Percentiles rank a stretch among this genome's conserved stretches.
phyloP scores from a whole-genome alignment of 331 rosid genomes.

The Arachis monticola region DNA sequence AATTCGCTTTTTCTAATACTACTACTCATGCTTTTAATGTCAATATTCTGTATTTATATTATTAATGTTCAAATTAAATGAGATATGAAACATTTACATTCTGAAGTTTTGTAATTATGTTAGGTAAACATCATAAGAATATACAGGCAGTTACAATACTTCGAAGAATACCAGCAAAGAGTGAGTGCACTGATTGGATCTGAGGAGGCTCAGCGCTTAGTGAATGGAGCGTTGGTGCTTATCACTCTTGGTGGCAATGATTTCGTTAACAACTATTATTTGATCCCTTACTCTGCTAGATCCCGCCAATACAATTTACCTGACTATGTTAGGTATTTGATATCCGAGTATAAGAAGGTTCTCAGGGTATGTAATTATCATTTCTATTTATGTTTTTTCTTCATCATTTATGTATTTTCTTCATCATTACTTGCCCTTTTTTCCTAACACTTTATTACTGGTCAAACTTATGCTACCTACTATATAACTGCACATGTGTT shows the following conservation, averaged over 20 bases:
- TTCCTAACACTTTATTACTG: not conserved
- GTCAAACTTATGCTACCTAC: too few species aligned
- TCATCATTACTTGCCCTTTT: not conserved
- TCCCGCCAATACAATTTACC: slow-evolving; percentile 67
- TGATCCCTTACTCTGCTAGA: slow-evolving; percentile 67
- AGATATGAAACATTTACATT: too few species aligned
- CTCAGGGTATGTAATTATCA: slow-evolving; percentile 44
- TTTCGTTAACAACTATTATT: slow-evolving; percentile 78
- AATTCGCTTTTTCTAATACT: too few species aligned
- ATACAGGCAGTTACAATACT: slow-evolving; percentile 54
- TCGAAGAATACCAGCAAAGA: slow-evolving; percentile 59
- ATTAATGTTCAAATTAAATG: too few species aligned
- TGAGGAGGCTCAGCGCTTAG: slow-evolving; percentile 31
- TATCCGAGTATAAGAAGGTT: slow-evolving; percentile 63
- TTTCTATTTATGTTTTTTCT: not conserved
- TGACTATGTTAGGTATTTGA: slow-evolving; percentile 54
- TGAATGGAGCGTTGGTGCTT: slow-evolving; percentile 58
- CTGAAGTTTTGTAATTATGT: too few species aligned
- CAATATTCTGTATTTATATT: too few species aligned
- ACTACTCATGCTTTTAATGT: too few species aligned
- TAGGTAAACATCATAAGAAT: slow-evolving; percentile 79
- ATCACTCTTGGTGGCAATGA: slow-evolving; percentile 74
- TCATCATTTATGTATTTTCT: not conserved
- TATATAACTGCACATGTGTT: not conserved
- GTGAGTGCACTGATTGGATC: slow-evolving; percentile 58